These are phyloP conservation scores for Sarcomyxa edulis DNA, from an alignment of 768 basidiomycete genomes.

Conservation along the genomic window DNA sequence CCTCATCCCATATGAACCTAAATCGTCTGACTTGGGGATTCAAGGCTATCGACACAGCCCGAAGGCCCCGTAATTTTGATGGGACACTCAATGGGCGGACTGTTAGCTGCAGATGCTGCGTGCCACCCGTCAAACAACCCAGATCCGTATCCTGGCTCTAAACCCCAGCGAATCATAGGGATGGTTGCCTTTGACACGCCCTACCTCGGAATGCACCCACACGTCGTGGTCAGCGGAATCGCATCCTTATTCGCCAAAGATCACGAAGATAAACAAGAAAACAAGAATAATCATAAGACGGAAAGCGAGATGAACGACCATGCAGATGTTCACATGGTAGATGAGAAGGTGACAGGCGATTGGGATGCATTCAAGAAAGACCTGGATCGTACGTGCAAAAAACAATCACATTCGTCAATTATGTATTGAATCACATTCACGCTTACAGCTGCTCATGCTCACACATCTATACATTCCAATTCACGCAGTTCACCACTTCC, in stretches of 20 bases:
- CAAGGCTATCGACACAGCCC: slow-evolving; percentile 50
- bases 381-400: slow-evolving; percentile 21
- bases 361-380: slow-evolving; percentile 42
- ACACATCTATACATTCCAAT: background rate
- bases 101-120: slow-evolving; percentile 53
- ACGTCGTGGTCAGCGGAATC: slow-evolving; percentile 52
- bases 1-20: background rate
- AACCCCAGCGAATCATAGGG: slow-evolving; percentile 41
- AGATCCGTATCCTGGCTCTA: slow-evolving; percentile 16
- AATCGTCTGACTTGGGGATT: slow-evolving; percentile 6
- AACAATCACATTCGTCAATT: no score
- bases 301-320: slow-evolving; percentile 38
- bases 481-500: slow-evolving; percentile 11
- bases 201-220: slow-evolving; percentile 58
- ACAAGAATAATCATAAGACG: slow-evolving; percentile 17
- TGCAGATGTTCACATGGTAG: slow-evolving; percentile 37
- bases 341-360: slow-evolving; percentile 40
- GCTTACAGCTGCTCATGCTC: background rate
- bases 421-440: background rate
- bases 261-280: slow-evolving; percentile 17
- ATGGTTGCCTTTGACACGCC: slow-evolving; percentile 57
- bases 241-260: slow-evolving; percentile 45
- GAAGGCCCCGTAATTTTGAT: slow-evolving; percentile 50
- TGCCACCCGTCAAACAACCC: slow-evolving; percentile 33
- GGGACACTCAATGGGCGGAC: slow-evolving; percentile 59